A percentile compares a stretch with the other conserved stretches of the same genome.
Conservation (phyloP, 2,329 filamentous ascomycete genomes). For the Ceratocystis lukuohia region DNA sequence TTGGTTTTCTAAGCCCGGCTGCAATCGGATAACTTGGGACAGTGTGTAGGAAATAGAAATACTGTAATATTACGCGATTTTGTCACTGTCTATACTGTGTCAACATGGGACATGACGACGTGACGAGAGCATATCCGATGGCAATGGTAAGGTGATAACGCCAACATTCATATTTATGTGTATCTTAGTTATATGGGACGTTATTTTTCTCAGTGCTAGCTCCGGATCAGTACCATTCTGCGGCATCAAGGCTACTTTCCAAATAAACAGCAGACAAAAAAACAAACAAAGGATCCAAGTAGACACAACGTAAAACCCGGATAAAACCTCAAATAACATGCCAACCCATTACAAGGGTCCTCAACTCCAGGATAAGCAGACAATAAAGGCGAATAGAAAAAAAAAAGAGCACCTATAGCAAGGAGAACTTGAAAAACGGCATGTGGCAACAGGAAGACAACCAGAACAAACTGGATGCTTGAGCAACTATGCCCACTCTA, state of each 20-base stretch:
- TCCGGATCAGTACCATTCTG: neutral
- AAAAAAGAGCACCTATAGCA: neutral
- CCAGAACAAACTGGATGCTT: neutral
- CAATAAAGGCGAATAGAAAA: constrained; percentile 1
- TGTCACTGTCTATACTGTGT: neutral
- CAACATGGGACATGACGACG: no score
- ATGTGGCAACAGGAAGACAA: neutral
- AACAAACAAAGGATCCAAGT: constrained; percentile 1
- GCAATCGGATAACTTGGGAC: constrained; percentile 1
- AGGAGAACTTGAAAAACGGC: neutral
- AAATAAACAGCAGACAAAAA: neutral
- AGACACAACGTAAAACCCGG: neutral
- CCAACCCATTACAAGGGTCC: constrained; percentile 1
- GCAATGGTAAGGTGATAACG: no score
- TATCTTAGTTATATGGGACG: no score
- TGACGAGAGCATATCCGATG: no score
- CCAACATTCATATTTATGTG: no score
- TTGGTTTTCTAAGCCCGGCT: neutral
- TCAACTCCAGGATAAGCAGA: constrained; percentile 16
- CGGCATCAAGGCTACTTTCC: neutral
- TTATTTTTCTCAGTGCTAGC: no score
- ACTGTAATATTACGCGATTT: neutral
- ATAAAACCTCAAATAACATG: neutral
- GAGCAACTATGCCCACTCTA: neutral
- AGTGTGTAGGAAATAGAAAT: neutral